phyloP scores from a whole-genome alignment of 495 filamentous ascomycete genomes.

The Penicillium fimorum region DNA sequence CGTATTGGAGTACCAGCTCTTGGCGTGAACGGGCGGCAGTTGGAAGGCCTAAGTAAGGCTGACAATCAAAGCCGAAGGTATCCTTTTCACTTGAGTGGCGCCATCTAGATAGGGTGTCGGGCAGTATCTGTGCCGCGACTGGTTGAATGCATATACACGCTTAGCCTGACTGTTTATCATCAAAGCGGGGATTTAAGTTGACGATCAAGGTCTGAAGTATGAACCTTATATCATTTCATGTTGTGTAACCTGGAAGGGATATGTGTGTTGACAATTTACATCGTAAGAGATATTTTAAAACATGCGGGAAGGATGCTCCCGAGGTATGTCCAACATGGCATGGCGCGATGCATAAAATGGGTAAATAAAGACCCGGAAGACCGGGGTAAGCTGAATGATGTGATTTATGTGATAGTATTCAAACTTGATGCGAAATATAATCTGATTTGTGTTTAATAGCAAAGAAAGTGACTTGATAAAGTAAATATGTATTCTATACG shows the following conservation, averaged over 20 bases:
- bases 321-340: slow-evolving; percentile 13
- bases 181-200: not conserved
- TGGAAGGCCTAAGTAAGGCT: not conserved
- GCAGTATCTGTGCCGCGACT: not conserved
- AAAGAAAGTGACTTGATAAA: too few species aligned
- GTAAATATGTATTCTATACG: too few species aligned
- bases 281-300: slow-evolving; percentile 12
- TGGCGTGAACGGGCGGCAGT: not conserved
- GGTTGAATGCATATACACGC: not conserved
- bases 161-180: not conserved
- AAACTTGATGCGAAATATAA: not conserved
- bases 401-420: not conserved
- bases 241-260: not conserved
- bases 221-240: not conserved
- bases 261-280: slow-evolving; percentile 11
- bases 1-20: not conserved
- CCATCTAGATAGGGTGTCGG: not conserved
- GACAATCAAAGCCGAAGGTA: not conserved
- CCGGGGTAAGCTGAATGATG: not conserved
- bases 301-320: slow-evolving; percentile 25
- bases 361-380: slow-evolving; percentile 10
- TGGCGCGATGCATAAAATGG: slow-evolving; percentile 24
- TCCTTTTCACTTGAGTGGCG: not conserved
- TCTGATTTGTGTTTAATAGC: too few species aligned
- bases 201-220: not conserved